Base-by-base conservation (phyloP, 73 alveolate genomes). In the Symbiodinium natans region DNA sequence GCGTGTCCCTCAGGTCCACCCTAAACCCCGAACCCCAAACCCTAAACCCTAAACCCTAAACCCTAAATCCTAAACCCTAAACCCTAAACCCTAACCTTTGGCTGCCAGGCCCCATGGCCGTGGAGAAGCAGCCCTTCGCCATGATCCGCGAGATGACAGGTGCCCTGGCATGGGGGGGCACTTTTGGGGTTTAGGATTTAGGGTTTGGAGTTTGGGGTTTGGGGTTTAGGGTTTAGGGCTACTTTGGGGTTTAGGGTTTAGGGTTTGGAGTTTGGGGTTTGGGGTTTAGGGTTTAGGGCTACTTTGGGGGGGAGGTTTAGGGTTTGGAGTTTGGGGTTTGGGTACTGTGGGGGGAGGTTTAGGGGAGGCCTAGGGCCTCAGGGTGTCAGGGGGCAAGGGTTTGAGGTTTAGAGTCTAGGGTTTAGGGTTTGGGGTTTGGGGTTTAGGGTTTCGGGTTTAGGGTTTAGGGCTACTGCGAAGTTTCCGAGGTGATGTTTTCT, bases 111-210 rank as follows among this genome's bases (percentile, higher is more conserved):
- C 94, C 94, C 40, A 87, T 87, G 94, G 94, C 94, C 41, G 94
- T 87, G 63, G 94, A 87, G 94, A 52, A 41, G 87, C 96, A 90
- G 87, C 96, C 96, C 33, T 90, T 90, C 52, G 96, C 96, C 31
- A 90, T 90, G 96, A 90, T 90, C 87, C 31, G 96, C 36, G 96
- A 90, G 96, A 90, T 90, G 96, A 90, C 86, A n/a, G 96, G 96
- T 40, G 75, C 42, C 41, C 27, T 17, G 31, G 36, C 80, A 5
- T 63, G 36, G 59, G 6, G n/a, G n/a, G n/a, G n/a, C 38, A 68
- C 31, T 68, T 29, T 8, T 27, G 82, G 7, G 82, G 31, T 68
- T 21, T 27, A 21, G 38, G 31, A 9, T 68, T 68, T 68, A 27
- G 0, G 40, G 29, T 23, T 63, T 25, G 1, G 33, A n/a, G n/a